Evolutionary conservation across 2,329 filamentous ascomycete species (phyloP).

Genomic region (Botrytis cinerea): DNA sequence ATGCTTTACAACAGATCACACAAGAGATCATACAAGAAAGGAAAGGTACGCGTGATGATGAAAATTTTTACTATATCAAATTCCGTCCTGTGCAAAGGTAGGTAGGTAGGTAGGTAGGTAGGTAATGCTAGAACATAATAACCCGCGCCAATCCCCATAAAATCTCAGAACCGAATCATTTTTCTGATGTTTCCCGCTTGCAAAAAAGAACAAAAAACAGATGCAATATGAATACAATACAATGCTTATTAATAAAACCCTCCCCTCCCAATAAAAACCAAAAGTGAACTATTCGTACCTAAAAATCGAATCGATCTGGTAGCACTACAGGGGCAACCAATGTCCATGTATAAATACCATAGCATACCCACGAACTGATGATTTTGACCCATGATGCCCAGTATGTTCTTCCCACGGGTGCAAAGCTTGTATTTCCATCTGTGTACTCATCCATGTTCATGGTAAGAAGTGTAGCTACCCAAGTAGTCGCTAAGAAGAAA

Average conservation of each 20-base stretch:
- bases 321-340: constrained; percentile 81
- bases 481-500: constrained; percentile 93
- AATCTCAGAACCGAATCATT: background rate
- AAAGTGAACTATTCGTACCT: constrained; percentile 3
- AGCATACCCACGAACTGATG: constrained; percentile 94
- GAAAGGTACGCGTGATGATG: background rate
- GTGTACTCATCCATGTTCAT: constrained; percentile 71
- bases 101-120: background rate
- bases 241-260: constrained; percentile 5
- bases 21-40: background rate
- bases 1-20: background rate
- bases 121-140: constrained; percentile 1
- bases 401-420: constrained; percentile 90
- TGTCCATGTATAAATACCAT: constrained; percentile 91
- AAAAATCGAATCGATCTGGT: constrained; percentile 73
- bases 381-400: constrained; percentile 99
- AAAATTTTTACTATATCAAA: background rate
- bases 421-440: constrained; percentile 74
- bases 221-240: constrained; percentile 23
- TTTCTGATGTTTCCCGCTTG: background rate
- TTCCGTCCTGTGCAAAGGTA: background rate
- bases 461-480: constrained; percentile 89
- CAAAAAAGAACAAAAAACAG: constrained; percentile 13
- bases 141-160: background rate
- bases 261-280: background rate